Percentiles rank a stretch among this genome's conserved stretches.
Evolutionary conservation across 257 asterid species (phyloP).

Genomic region (Solanum lignicaule): DNA sequence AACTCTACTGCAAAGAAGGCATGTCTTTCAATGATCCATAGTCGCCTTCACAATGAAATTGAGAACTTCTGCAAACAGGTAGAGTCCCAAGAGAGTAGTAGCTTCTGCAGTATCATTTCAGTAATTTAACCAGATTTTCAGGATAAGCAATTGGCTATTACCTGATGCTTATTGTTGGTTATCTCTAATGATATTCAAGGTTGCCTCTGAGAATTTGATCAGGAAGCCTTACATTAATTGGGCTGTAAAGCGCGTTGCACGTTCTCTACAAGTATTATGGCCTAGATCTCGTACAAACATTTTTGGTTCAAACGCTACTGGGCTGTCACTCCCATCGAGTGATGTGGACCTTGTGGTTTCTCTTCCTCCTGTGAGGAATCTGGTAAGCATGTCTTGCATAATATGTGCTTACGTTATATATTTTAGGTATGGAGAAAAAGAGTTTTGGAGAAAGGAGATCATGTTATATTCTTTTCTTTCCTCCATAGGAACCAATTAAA

Average conservation of each 20-base stretch:
- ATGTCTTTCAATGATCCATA: constrained; percentile 53
- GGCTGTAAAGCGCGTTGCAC: constrained; percentile 99
- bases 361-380: constrained; percentile 98
- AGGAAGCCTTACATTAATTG: constrained; percentile 90
- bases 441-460: background rate
- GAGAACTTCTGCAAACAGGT: constrained; percentile 93
- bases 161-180: constrained; percentile 6
- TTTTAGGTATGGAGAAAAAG: background rate
- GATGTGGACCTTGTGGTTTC: constrained; percentile 97
- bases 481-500: constrained; percentile 82
- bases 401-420: background rate
- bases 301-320: constrained; percentile 95
- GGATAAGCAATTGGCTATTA: constrained; percentile 6
- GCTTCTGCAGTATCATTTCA: constrained; percentile 2
- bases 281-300: constrained; percentile 95
- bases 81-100: constrained; percentile 7
- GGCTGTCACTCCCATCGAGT: constrained; percentile 91
- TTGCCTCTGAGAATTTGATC: constrained; percentile 76
- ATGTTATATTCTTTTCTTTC: background rate
- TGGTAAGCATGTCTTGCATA: constrained; percentile 48
- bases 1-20: constrained; percentile 45
- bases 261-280: constrained; percentile 97
- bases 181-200: constrained; percentile 33
- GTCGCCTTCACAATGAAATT: constrained; percentile 74
- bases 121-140: background rate